Evolutionary conservation across 805 yeast species (phyloP), one percentile per base, ranked within the genome.

Genomic region (Lipomyces sp.): DNA sequence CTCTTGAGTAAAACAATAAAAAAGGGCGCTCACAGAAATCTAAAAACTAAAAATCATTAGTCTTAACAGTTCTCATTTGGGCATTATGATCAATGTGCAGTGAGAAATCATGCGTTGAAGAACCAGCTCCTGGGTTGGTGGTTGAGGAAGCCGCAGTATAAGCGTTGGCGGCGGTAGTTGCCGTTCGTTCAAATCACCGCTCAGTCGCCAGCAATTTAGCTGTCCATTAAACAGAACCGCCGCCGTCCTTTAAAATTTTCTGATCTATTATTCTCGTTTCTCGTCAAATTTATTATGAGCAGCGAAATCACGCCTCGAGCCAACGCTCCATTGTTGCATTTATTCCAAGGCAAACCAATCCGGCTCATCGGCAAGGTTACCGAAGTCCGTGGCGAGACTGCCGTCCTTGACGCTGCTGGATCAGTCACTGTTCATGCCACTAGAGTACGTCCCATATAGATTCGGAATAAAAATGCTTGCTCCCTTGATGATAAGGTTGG

Each of bases 311-410:
- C 76, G 8, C 77, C 77, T 33, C 70, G 80, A 50, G 75, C 76
- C 33, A 74, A 76, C 65, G 78, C 78, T n/a, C 35, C 67, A 0
- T 63, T 71, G 33, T 67, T 75, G 30, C 62, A 71, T 29, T 29
- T 58, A 35, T 74, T 68, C 66, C 59, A 60, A 29, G 67, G 71
- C 51, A 70, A 69, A 51, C 62, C 62, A 11, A 80, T 79, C 11
- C 71, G 77, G 2, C 53, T 79, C 11, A 71, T 79, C 53, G 82
- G 81, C 24, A 71, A 70, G 50, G 76, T 77, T 13, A 71, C 69
- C 39, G 64, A 73, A n/a, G 63, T 71, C 24, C 67, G 72, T 18
- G 78, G 76, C 39, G 72, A 72, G 4, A 57, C 50, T 10, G 73
- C 71, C 37, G 59, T 60, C 2, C 53, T 76, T 1, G 80, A 78